These are phyloP conservation scores for Yarrowia sp. DNA, from an alignment of 805 yeast species.

Conservation along the genomic window DNA sequence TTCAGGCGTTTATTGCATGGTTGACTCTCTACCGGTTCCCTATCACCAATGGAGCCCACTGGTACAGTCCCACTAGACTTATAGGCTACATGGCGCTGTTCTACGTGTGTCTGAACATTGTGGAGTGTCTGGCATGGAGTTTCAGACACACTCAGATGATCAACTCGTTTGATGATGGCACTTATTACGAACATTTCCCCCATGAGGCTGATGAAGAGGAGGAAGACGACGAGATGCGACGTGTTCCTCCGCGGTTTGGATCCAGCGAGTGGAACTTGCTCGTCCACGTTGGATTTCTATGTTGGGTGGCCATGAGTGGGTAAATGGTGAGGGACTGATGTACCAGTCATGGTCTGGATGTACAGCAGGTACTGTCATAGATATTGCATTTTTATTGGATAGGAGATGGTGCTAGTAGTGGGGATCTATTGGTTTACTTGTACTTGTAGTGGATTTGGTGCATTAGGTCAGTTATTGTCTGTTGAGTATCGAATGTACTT, in stretches of 20 bases:
- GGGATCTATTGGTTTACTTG: not conserved
- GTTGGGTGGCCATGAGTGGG: constrained; percentile 12
- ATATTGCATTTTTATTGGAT: constrained; percentile 9
- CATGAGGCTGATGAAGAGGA: constrained; percentile 20
- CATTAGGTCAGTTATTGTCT: too few relatives aligned
- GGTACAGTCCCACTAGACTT: constrained; percentile 22
- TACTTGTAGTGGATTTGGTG: too few relatives aligned
- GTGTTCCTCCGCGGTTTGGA: constrained; percentile 28
- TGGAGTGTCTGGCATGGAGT: constrained; percentile 28
- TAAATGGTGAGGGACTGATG: too few relatives aligned
- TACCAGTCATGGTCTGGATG: not conserved
- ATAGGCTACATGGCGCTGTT: constrained; percentile 29
- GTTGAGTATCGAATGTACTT: too few relatives aligned
- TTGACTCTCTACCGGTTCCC: constrained; percentile 23
- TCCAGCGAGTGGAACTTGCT: constrained; percentile 21
- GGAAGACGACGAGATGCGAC: constrained; percentile 37
- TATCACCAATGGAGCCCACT: not conserved
- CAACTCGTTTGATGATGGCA: constrained; percentile 36
- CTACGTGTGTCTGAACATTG: constrained; percentile 20
- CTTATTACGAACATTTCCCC: constrained; percentile 31
- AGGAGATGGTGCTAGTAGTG: not conserved
- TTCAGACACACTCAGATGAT: constrained; percentile 35
- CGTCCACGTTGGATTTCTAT: constrained; percentile 21
- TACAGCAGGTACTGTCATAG: constrained; percentile 25
- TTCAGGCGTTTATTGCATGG: constrained; percentile 35